A percentile compares a stretch with the other conserved stretches of the same genome.
phyloP scores from a whole-genome alignment of 495 filamentous ascomycete genomes.

The Terfezia claveryi region DNA sequence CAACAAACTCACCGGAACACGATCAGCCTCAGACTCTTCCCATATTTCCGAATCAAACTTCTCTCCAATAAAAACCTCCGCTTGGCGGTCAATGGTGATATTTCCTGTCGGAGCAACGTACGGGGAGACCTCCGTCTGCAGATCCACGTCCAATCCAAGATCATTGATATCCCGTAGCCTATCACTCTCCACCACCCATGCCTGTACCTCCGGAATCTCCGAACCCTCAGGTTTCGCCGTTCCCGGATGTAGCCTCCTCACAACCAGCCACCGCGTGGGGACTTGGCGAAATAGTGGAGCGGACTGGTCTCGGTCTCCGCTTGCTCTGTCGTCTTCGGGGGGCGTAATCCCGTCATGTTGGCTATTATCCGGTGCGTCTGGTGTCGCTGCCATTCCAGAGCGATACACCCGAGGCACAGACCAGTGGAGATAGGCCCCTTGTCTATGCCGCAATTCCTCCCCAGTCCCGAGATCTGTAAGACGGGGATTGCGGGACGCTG shows the following conservation, averaged over 20 bases:
- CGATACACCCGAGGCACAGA: conserved; percentile 28
- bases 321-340: neutral
- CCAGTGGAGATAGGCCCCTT: conserved; percentile 35
- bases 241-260: conserved; percentile 18
- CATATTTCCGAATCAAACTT: conserved; percentile 12
- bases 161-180: conserved; percentile 19
- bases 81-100: conserved; percentile 21
- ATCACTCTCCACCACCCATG: conserved; percentile 33
- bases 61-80: conserved; percentile 31
- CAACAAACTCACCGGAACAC: conserved; percentile 20
- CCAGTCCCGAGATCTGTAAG: conserved; percentile 23
- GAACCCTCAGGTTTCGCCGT: conserved; percentile 5
- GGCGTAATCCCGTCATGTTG: neutral
- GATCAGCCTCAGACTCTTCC: conserved; percentile 6
- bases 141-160: conserved; percentile 18
- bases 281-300: conserved; percentile 18
- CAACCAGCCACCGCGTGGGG: conserved; percentile 26
- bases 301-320: conserved; percentile 1
- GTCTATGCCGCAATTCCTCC: conserved; percentile 11
- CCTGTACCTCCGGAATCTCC: conserved; percentile 13
- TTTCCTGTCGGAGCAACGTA: conserved; percentile 16
- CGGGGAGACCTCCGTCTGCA: conserved; percentile 30
- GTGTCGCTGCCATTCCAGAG: conserved; percentile 14
- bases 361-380: neutral
- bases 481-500: conserved; percentile 23